A percentile compares a stretch with the other conserved stretches of the same genome.
Evolutionary conservation across 805 yeast genomes (phyloP).

Genomic region (Barnettozyma pratensis): DNA sequence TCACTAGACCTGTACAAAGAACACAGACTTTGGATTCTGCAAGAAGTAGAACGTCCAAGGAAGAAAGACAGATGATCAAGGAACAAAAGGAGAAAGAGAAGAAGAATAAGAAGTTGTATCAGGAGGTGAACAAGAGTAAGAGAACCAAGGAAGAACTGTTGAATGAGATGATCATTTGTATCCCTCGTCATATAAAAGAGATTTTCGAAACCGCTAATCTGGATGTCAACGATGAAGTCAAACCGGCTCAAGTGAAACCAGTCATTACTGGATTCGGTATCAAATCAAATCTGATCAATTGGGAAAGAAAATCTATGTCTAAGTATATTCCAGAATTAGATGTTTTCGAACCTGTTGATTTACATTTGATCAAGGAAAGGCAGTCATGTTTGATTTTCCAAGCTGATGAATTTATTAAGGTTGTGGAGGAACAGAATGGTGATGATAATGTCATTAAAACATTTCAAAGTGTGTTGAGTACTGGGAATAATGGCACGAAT

Average conservation of each 20-base stretch:
- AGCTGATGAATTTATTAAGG: slow-evolving; percentile 36
- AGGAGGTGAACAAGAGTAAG: slow-evolving; percentile 32
- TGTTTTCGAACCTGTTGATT: slow-evolving; percentile 48
- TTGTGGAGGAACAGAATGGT: slow-evolving; percentile 25
- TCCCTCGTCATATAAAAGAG: slow-evolving; percentile 30
- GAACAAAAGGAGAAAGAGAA: slow-evolving; percentile 8
- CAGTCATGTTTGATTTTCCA: slow-evolving; percentile 39
- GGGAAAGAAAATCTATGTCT: slow-evolving; percentile 47
- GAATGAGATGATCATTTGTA: slow-evolving; percentile 42
- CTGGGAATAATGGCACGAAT: background rate
- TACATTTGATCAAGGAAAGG: slow-evolving; percentile 38
- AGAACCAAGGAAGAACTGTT: slow-evolving; percentile 47
- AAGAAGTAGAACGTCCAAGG: slow-evolving; percentile 6
- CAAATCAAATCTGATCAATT: slow-evolving; percentile 29
- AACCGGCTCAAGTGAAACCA: slow-evolving; percentile 32
- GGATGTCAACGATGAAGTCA: slow-evolving; percentile 21
- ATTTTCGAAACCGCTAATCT: slow-evolving; percentile 22
- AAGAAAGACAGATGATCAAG: slow-evolving; percentile 7
- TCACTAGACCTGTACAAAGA: background rate
- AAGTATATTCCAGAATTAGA: slow-evolving; percentile 44
- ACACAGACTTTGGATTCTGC: slow-evolving; percentile 4
- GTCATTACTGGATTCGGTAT: background rate
- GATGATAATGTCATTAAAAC: slow-evolving; percentile 9
- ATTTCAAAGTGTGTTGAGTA: slow-evolving; percentile 16
- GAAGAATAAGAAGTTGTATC: slow-evolving; percentile 16